Conservation (phyloP, 768 basidiomycete species). For the Trametopsis cervina region DNA sequence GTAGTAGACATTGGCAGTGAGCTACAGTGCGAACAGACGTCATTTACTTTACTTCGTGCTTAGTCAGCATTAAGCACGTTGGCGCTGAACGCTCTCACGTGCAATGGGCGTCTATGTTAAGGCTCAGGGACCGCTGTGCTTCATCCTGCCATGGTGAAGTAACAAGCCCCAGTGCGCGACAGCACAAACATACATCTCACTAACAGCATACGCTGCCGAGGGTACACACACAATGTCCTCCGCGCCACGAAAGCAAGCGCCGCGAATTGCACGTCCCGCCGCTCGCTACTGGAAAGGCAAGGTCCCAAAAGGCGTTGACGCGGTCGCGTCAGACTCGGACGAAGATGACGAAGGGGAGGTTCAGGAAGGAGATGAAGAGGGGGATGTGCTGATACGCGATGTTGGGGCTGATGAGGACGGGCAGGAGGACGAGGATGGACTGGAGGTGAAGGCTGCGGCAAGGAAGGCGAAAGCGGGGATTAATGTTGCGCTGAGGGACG, state of each 20-base stretch:
- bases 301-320: constrained; percentile 67
- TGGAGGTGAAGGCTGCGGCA: constrained; percentile 24
- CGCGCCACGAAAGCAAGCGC: constrained; percentile 55
- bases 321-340: constrained; percentile 58
- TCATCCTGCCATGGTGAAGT: too few relatives aligned
- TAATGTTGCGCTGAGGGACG: constrained; percentile 71
- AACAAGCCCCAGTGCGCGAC: too few relatives aligned
- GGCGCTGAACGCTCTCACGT: too few relatives aligned
- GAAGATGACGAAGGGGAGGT: constrained; percentile 40
- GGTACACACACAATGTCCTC: constrained; percentile 6
- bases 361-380: constrained; percentile 37
- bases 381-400: constrained; percentile 55
- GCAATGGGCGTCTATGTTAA: too few relatives aligned
- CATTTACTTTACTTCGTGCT: too few relatives aligned
- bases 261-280: constrained; percentile 71
- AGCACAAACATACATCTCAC: too few relatives aligned
- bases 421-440: constrained; percentile 27
- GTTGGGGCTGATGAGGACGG: constrained; percentile 35
- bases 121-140: too few relatives aligned
- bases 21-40: too few relatives aligned
- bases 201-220: too few relatives aligned
- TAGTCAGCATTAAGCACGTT: too few relatives aligned
- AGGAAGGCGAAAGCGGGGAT: constrained; percentile 43
- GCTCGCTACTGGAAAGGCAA: constrained; percentile 90
- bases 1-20: too few relatives aligned